Evolutionary conservation across 2,329 filamentous ascomycete genomes (phyloP).

Genomic region (Trichoderma semiorbis): DNA sequence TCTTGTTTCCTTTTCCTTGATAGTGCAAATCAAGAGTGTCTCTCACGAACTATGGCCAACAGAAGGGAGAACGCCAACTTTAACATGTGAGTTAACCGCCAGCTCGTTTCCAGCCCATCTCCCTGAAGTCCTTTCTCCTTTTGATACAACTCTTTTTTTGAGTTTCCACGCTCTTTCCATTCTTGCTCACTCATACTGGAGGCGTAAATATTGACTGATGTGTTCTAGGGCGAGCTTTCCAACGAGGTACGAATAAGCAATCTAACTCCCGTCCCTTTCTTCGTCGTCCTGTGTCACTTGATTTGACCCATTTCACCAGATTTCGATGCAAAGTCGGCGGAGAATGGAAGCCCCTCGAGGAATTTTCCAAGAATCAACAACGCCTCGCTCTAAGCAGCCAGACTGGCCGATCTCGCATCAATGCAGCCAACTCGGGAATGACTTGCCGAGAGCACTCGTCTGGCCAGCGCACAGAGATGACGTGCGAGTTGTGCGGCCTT

Average conservation of each 20-base stretch:
- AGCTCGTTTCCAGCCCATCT: background rate
- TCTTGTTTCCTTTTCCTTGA: background rate
- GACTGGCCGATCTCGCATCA: conserved; percentile 17
- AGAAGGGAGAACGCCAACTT: background rate
- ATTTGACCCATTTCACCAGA: conserved; percentile 20
- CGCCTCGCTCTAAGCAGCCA: conserved; percentile 25
- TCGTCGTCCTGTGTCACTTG: background rate
- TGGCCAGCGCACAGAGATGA: conserved; percentile 25
- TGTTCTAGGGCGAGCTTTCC: conserved; percentile 14
- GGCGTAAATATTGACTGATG: background rate
- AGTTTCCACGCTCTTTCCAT: background rate
- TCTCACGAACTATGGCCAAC: background rate
- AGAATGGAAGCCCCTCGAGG: conserved; percentile 33
- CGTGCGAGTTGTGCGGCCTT: conserved; percentile 32
- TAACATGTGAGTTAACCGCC: background rate
- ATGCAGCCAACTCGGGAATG: conserved; percentile 36
- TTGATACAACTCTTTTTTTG: too few relatives aligned
- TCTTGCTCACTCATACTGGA: background rate
- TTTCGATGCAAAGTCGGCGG: conserved; percentile 35
- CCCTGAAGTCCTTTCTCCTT: background rate
- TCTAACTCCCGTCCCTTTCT: background rate
- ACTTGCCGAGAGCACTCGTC: conserved; percentile 34
- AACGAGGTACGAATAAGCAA: conserved; percentile 18
- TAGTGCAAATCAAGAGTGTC: background rate
- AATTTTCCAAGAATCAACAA: conserved; percentile 35